Evolutionary conservation across 805 yeast genomes (phyloP).

Genomic region (Starmerella floris): DNA sequence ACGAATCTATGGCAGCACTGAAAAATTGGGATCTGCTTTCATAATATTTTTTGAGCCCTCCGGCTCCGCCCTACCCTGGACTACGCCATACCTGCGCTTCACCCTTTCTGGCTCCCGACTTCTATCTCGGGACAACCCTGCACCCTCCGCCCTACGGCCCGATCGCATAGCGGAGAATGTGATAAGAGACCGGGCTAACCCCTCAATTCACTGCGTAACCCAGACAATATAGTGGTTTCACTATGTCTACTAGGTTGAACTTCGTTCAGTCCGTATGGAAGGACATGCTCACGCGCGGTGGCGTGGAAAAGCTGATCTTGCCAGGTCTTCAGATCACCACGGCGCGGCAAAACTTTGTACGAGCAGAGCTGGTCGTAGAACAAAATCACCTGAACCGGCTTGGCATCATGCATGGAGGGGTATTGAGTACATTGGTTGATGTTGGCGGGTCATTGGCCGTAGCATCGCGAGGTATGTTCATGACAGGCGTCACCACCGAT

Average conservation of each 20-base stretch:
- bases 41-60: slow-evolving; percentile 9
- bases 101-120: too few relatives aligned
- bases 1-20: not conserved
- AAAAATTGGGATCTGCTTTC: not conserved
- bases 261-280: slow-evolving; percentile 21
- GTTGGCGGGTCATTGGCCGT: slow-evolving; percentile 35
- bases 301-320: slow-evolving; percentile 18
- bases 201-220: too few relatives aligned
- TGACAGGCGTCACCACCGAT: slow-evolving; percentile 35
- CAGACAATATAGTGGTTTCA: too few relatives aligned
- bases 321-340: slow-evolving; percentile 20
- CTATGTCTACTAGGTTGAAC: slow-evolving; percentile 12
- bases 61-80: too few relatives aligned
- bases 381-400: slow-evolving; percentile 31
- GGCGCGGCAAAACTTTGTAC: slow-evolving; percentile 28
- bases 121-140: too few relatives aligned
- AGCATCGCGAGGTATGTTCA: slow-evolving; percentile 31
- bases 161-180: too few relatives aligned
- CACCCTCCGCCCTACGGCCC: too few relatives aligned
- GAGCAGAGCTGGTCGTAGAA: slow-evolving; percentile 26
- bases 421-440: slow-evolving; percentile 31
- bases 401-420: slow-evolving; percentile 32
- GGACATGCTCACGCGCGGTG: slow-evolving; percentile 21
- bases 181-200: too few relatives aligned
- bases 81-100: too few relatives aligned